Evolutionary conservation across 2,329 filamentous ascomycete genomes (phyloP), one percentile per base, ranked within the genome.

Genomic region (Epicoccum nigrum): DNA sequence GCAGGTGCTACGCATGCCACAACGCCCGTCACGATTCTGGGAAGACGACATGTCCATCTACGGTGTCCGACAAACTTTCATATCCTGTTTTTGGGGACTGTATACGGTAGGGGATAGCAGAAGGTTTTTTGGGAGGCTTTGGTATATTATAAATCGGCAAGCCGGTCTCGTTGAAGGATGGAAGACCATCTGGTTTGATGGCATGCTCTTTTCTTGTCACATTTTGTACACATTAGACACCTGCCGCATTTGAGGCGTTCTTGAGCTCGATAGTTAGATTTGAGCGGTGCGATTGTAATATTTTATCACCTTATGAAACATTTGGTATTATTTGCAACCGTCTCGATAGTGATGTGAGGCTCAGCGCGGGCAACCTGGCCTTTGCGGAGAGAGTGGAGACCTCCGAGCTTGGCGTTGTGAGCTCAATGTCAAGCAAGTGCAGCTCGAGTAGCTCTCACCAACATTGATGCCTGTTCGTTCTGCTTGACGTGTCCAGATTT

Each of bases 171-270:
- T 37, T 51, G 42, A 43, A 42, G 54, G 32, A 47, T 37, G 39
- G 39, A 38, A 45, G 33, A 50, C 46, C 54, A 33, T 43, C 41
- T 38, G 54, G 25, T 42, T 56, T 50, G 58, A 45, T 21, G 48
- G 59, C 13, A n/a, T 13, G 15, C 28, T 15, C 27, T 44, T 17
- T 16, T 9, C 13, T 13, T 21, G 20, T 30, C n/a, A 32, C 11
- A 5, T 60, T 50, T 52, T 68, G 61, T 67, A 71, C 65, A 70
- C 65, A 69, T 55, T 67, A 67, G 67, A 67, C 62, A 54, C 44
- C 45, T 63, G 46, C 65, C 64, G 68, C 67, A 71, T 72, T 38
- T 58, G 41, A 45, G 61, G 64, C 67, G 62, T 70, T 60, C 28
- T 34, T 57, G 32, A 53, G 56, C 52, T 58, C 46, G 31, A 46